These are phyloP conservation scores for Tinospora cordifolia DNA, from an alignment of 164 flowering plant genomes.

Conservation along the genomic window DNA sequence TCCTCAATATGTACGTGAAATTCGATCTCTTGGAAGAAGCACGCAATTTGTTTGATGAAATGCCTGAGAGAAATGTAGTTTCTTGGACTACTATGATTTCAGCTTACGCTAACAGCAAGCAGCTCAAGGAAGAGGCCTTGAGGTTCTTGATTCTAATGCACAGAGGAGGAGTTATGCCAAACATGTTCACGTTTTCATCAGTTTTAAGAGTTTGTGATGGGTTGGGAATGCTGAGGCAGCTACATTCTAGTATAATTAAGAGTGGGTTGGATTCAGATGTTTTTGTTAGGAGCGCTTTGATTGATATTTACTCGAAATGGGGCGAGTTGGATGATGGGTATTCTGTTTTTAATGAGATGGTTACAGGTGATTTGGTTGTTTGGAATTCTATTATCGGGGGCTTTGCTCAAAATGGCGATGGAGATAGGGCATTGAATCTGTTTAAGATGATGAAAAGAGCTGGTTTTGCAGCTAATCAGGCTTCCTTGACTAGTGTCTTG, in stretches of 20 bases:
- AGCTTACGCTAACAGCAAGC: slow-evolving; percentile 36
- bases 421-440: slow-evolving; percentile 56
- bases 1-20: slow-evolving; percentile 59
- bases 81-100: slow-evolving; percentile 91
- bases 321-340: slow-evolving; percentile 43
- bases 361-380: slow-evolving; percentile 61
- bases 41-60: slow-evolving; percentile 52
- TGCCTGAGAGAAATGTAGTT: no score
- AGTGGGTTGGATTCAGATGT: slow-evolving; percentile 66
- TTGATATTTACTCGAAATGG: slow-evolving; percentile 67
- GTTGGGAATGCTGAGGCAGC: slow-evolving; percentile 35
- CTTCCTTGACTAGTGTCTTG: slow-evolving; percentile 62
- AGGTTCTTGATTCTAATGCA: slow-evolving; percentile 47
- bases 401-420: slow-evolving; percentile 65
- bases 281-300: slow-evolving; percentile 71
- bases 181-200: slow-evolving; percentile 71
- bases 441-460: slow-evolving; percentile 62
- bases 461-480: slow-evolving; percentile 56
- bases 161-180: slow-evolving; percentile 61
- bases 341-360: slow-evolving; percentile 60
- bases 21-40: slow-evolving; percentile 54
- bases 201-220: slow-evolving; percentile 62
- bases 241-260: slow-evolving; percentile 53
- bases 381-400: slow-evolving; percentile 83
- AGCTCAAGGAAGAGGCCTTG: slow-evolving; percentile 37